Percentiles rank a stretch among this genome's conserved stretches.
Conservation (phyloP, 2,329 filamentous ascomycete genomes). For the Epichloe uncinata region DNA sequence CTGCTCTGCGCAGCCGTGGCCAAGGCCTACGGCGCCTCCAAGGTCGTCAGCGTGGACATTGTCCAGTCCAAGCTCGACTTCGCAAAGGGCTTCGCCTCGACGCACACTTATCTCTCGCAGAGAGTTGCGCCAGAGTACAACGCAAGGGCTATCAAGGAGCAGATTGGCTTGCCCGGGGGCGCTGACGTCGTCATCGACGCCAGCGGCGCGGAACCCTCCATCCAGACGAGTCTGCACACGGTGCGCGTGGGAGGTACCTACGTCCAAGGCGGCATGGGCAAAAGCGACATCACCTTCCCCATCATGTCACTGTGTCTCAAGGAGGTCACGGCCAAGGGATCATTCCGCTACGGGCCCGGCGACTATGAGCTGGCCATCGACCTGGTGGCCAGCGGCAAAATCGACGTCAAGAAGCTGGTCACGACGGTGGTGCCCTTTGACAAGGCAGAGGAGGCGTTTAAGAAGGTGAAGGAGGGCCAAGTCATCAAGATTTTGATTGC, state of each 20-base stretch:
- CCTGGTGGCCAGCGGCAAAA: slow-evolving; percentile 56
- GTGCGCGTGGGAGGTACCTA: slow-evolving; percentile 61
- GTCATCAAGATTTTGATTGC: slow-evolving; percentile 58
- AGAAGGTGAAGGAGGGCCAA: slow-evolving; percentile 73
- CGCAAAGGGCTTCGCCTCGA: slow-evolving; percentile 58
- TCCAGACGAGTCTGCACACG: slow-evolving; percentile 60
- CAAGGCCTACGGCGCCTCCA: slow-evolving; percentile 70
- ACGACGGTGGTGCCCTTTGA: slow-evolving; percentile 65
- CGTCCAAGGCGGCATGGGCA: slow-evolving; percentile 85
- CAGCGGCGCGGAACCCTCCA: slow-evolving; percentile 63
- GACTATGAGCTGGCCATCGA: slow-evolving; percentile 79
- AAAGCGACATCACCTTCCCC: slow-evolving; percentile 75
- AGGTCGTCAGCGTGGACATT: slow-evolving; percentile 80
- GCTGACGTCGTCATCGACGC: slow-evolving; percentile 74
- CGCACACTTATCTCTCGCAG: slow-evolving; percentile 54
- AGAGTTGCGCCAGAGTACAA: slow-evolving; percentile 57
- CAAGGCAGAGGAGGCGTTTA: slow-evolving; percentile 75
- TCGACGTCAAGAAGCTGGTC: slow-evolving; percentile 74
- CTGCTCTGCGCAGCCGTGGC: slow-evolving; percentile 80
- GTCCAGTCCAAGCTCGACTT: slow-evolving; percentile 68
- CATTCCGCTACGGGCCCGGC: slow-evolving; percentile 78
- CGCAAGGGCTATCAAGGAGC: slow-evolving; percentile 51
- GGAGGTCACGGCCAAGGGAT: slow-evolving; percentile 76
- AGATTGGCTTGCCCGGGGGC: slow-evolving; percentile 50
- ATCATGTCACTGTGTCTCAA: slow-evolving; percentile 84